Conservation (phyloP, 1,284 basidiomycete species). For the Ceratobasidium theobromae region DNA sequence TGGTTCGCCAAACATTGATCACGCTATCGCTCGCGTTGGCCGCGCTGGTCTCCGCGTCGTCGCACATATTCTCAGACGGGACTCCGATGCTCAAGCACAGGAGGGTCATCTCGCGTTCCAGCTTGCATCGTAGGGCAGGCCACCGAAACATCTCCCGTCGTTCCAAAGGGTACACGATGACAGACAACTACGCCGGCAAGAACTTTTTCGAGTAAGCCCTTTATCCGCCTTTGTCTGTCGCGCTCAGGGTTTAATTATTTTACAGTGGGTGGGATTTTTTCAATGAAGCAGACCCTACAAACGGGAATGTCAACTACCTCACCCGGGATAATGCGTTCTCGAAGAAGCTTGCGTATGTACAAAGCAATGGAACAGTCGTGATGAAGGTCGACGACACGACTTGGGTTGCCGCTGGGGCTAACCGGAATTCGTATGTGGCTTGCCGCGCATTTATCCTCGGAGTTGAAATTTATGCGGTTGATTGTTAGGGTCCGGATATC, state of each 20-base stretch:
- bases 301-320: conserved; percentile 62
- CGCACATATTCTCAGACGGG: background rate
- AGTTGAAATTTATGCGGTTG: background rate
- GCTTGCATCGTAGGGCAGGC: background rate
- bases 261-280: conserved; percentile 58
- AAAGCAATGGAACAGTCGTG: conserved; percentile 55
- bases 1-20: background rate
- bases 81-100: conserved; percentile 16
- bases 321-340: conserved; percentile 49
- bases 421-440: conserved; percentile 62
- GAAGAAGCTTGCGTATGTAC: conserved; percentile 59
- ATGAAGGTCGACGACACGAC: conserved; percentile 64
- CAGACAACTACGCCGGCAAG: conserved; percentile 46
- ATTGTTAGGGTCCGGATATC: conserved; percentile 65
- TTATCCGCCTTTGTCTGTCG: background rate
- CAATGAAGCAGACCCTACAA: conserved; percentile 61
- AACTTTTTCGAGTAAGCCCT: conserved; percentile 45
- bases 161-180: conserved; percentile 38
- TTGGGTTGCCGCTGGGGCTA: conserved; percentile 52
- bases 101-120: background rate
- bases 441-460: background rate
- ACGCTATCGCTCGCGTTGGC: background rate
- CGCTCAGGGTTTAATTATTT: background rate
- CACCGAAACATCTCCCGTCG: background rate
- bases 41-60: background rate